Conservation (phyloP, 2,329 filamentous ascomycete species). For the Fusarium hainanense region DNA sequence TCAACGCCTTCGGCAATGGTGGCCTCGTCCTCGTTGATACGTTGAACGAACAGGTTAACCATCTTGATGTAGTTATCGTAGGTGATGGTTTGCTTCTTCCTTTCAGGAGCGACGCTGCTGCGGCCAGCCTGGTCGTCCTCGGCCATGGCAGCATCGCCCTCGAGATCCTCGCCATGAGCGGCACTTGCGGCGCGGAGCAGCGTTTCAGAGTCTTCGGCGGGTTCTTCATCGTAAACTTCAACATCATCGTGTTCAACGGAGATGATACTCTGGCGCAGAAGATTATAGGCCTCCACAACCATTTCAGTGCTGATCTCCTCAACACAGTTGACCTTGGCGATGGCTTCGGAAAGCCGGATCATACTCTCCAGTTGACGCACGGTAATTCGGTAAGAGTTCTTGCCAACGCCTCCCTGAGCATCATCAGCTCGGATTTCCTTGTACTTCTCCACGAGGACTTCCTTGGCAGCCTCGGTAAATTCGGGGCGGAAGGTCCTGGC, state of each 20-base stretch:
- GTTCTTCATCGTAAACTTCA: slow-evolving; percentile 82
- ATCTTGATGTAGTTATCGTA: slow-evolving; percentile 96
- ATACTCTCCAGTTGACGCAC: slow-evolving; percentile 95
- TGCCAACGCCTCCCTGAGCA: slow-evolving; percentile 90
- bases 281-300: slow-evolving; percentile 90
- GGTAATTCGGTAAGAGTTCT: slow-evolving; percentile 97
- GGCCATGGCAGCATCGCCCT: slow-evolving; percentile 59
- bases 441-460: slow-evolving; percentile 89
- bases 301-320: slow-evolving; percentile 87
- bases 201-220: slow-evolving; percentile 58
- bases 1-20: slow-evolving; percentile 83
- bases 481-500: slow-evolving; percentile 93
- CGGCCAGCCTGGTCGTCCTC: slow-evolving; percentile 54
- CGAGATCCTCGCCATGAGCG: slow-evolving; percentile 58
- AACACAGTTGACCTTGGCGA: slow-evolving; percentile 96
- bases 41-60: slow-evolving; percentile 84
- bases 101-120: slow-evolving; percentile 51
- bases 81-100: slow-evolving; percentile 85
- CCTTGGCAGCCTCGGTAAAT: slow-evolving; percentile 88
- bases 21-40: slow-evolving; percentile 85
- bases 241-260: slow-evolving; percentile 98
- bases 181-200: slow-evolving; percentile 57
- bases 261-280: slow-evolving; percentile 94
- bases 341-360: slow-evolving; percentile 96
- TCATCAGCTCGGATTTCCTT: slow-evolving; percentile 95